Evolutionary conservation across 164 flowering plant genomes (phyloP).

Genomic region (Tetrastigma voinierianum): DNA sequence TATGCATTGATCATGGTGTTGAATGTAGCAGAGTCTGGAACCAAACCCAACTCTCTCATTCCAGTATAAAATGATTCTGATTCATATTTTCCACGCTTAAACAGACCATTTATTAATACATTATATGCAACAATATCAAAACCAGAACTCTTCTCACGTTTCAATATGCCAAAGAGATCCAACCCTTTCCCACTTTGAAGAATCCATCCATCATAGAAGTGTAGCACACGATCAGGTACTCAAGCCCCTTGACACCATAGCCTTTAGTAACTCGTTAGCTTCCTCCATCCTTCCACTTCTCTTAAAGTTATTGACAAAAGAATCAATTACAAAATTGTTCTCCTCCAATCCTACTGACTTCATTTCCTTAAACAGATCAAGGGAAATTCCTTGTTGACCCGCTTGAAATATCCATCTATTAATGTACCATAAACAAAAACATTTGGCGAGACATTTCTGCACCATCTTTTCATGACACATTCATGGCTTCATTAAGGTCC

Average conservation of each 20-base stretch:
- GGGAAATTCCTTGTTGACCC: conserved; percentile 57
- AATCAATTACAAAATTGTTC: conserved; percentile 59
- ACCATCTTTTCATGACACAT: conserved; percentile 53
- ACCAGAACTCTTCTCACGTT: conserved; percentile 40
- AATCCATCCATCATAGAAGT: conserved; percentile 85
- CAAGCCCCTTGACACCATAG: conserved; percentile 55
- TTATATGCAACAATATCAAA: conserved; percentile 76
- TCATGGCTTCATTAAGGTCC: conserved; percentile 62
- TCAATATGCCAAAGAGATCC: conserved; percentile 57
- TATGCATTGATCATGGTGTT: conserved; percentile 70
- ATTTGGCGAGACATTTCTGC: conserved; percentile 49
- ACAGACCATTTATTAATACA: conserved; percentile 72
- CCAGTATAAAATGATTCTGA: conserved; percentile 43
- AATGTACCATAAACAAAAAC: conserved; percentile 46
- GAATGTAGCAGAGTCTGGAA: conserved; percentile 61
- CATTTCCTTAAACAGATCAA: conserved; percentile 63
- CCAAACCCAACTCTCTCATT: conserved; percentile 53
- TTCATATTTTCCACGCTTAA: conserved; percentile 53
- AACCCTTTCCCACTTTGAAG: conserved; percentile 69
- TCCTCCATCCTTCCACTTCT: conserved; percentile 61
- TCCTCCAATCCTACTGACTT: conserved; percentile 45
- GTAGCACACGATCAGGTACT: conserved; percentile 67
- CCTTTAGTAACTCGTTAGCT: conserved; percentile 47
- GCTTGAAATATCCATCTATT: conserved; percentile 70
- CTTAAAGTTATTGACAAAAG: conserved; percentile 65